Evolutionary conservation across 2,329 filamentous ascomycete species (phyloP).

Genomic region (Stromatinia cepivora): DNA sequence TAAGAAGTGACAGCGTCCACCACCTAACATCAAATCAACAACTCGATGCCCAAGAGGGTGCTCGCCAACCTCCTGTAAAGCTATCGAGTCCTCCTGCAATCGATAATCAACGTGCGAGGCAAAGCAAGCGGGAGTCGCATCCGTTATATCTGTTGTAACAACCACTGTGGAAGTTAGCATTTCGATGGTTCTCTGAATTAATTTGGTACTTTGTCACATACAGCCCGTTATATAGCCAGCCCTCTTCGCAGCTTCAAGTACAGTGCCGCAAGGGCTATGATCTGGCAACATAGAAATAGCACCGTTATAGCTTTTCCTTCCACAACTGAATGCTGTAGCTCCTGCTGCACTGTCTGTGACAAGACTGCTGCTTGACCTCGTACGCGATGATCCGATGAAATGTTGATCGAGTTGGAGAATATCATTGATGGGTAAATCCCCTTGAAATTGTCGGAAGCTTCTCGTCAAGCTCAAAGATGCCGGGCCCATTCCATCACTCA

Average conservation of each 20-base stretch:
- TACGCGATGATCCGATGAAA: constrained; percentile 86
- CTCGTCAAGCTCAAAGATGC: constrained; percentile 85
- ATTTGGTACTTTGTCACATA: not conserved
- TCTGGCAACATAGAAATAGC: constrained; percentile 89
- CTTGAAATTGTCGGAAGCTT: constrained; percentile 77
- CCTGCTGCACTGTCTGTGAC: constrained; percentile 97
- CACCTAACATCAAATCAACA: constrained; percentile 90
- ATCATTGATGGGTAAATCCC: constrained; percentile 70
- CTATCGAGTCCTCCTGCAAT: constrained; percentile 84
- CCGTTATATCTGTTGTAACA: constrained; percentile 91
- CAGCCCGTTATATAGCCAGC: constrained; percentile 85
- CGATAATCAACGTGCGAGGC: constrained; percentile 81
- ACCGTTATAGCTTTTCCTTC: constrained; percentile 91
- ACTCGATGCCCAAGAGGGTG: constrained; percentile 80
- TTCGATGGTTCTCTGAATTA: not conserved
- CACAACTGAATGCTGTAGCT: constrained; percentile 94
- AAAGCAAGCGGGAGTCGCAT: constrained; percentile 95
- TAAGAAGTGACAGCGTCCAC: constrained; percentile 89
- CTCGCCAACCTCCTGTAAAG: constrained; percentile 86
- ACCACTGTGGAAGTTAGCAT: constrained; percentile 54
- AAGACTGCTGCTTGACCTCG: constrained; percentile 77
- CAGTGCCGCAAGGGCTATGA: constrained; percentile 84
- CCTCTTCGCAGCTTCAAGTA: constrained; percentile 87
- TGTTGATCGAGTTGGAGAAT: constrained; percentile 81
- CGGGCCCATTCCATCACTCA: constrained; percentile 97